phyloP scores from a whole-genome alignment of 169 alveolate species.

The Ichthyophthirius multifiliis region DNA sequence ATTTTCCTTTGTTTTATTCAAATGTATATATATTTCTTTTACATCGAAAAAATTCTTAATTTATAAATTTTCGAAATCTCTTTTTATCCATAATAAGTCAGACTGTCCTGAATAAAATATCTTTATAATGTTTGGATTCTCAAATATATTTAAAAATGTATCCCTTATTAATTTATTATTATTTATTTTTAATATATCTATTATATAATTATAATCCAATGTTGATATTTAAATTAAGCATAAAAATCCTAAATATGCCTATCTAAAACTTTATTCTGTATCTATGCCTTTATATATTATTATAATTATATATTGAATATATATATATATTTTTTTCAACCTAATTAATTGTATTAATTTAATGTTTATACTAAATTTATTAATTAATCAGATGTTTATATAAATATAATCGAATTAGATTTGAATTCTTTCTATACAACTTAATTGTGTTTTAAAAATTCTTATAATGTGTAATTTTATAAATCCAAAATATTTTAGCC shows the following conservation, averaged over 20 bases:
- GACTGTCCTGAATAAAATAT: slow-evolving; percentile 69
- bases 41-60: slow-evolving; percentile 72
- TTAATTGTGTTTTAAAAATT: too few species aligned
- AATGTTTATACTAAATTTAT: too few species aligned
- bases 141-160: slow-evolving; percentile 35
- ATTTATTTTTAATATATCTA: background rate
- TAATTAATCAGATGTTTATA: too few species aligned
- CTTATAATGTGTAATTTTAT: too few species aligned
- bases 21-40: slow-evolving; percentile 52
- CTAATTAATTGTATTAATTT: too few species aligned
- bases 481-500: too few species aligned
- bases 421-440: too few species aligned
- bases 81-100: slow-evolving; percentile 73
- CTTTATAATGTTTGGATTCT: slow-evolving; percentile 57
- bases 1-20: slow-evolving; percentile 40
- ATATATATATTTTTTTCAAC: too few species aligned
- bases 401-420: too few species aligned
- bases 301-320: too few species aligned
- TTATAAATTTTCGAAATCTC: slow-evolving; percentile 70
- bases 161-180: background rate
- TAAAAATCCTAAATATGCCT: slow-evolving; percentile 1
- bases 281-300: background rate
- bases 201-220: background rate
- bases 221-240: slow-evolving; percentile 13
- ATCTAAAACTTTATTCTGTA: background rate